phyloP scores from a whole-genome alignment of 1,284 basidiomycete genomes.

The Lignosus rhinocerotis region DNA sequence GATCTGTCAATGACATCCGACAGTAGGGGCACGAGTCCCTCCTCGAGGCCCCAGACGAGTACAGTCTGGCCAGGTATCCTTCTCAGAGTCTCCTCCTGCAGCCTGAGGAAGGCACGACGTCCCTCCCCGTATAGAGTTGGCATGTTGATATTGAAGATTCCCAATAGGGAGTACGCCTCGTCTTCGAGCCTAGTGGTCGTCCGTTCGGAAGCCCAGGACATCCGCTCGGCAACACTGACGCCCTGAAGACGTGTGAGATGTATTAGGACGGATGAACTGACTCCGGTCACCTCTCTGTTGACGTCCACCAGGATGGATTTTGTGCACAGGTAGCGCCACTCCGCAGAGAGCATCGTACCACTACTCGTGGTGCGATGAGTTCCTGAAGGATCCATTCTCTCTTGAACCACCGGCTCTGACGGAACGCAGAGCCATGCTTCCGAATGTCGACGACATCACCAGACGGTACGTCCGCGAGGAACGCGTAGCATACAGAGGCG shows the following conservation, averaged over 20 bases:
- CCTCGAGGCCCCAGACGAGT: constrained; percentile 7
- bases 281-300: neutral
- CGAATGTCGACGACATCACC: neutral
- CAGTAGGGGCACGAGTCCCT: neutral
- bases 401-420: constrained; percentile 6
- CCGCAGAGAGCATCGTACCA: constrained; percentile 1
- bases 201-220: constrained; percentile 8
- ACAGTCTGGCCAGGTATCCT: constrained; percentile 8
- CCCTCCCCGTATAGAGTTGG: constrained; percentile 6
- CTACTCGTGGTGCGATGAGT: constrained; percentile 6
- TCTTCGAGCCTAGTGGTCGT: constrained; percentile 2
- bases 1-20: neutral
- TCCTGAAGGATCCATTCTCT: constrained; percentile 12
- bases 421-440: neutral
- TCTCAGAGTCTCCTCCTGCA: constrained; percentile 11
- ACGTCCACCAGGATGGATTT: neutral
- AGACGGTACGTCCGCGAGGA: neutral
- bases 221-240: constrained; percentile 2
- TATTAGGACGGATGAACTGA: neutral
- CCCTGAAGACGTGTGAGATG: neutral
- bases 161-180: constrained; percentile 8
- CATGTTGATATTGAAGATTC: constrained; percentile 11
- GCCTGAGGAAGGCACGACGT: neutral
- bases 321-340: constrained; percentile 4
- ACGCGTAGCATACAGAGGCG: constrained; percentile 4